phyloP scores from a whole-genome alignment of 2,329 filamentous ascomycete species.

The Colletotrichum abscissum region DNA sequence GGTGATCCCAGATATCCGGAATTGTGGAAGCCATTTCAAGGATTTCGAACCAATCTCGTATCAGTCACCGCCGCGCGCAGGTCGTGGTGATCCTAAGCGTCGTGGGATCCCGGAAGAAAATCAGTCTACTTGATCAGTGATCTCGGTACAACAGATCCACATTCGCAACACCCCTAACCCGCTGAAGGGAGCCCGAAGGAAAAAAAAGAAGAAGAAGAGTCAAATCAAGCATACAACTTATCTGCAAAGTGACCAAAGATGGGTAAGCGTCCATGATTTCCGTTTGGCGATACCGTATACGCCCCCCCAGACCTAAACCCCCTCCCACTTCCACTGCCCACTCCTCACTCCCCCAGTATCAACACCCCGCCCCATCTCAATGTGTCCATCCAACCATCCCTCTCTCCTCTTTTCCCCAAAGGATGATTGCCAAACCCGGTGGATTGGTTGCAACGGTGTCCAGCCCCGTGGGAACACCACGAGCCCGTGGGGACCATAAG shows the following conservation, averaged over 20 bases:
- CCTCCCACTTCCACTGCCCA: background rate
- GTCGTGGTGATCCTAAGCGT: background rate
- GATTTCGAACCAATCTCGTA: constrained; percentile 7
- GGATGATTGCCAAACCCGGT: constrained; percentile 16
- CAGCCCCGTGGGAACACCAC: constrained; percentile 23
- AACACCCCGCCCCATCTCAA: constrained; percentile 14
- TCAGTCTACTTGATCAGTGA: background rate
- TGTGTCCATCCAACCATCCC: background rate
- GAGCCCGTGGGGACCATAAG: constrained; percentile 37
- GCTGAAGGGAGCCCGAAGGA: background rate
- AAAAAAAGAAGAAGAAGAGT: background rate
- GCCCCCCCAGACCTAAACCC: background rate
- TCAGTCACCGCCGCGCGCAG: background rate
- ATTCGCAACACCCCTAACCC: background rate
- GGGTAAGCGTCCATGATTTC: constrained; percentile 33
- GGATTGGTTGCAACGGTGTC: constrained; percentile 25
- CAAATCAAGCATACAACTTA: background rate
- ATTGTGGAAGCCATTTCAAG: background rate
- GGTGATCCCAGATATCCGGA: constrained; percentile 21
- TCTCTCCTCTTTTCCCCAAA: constrained; percentile 22
- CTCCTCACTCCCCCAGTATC: background rate
- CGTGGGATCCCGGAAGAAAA: constrained; percentile 12
- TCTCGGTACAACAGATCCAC: background rate
- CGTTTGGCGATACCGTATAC: background rate
- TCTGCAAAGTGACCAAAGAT: constrained; percentile 12